Conservation (phyloP, 768 basidiomycete genomes). For the Boletus subcaerulescens region DNA sequence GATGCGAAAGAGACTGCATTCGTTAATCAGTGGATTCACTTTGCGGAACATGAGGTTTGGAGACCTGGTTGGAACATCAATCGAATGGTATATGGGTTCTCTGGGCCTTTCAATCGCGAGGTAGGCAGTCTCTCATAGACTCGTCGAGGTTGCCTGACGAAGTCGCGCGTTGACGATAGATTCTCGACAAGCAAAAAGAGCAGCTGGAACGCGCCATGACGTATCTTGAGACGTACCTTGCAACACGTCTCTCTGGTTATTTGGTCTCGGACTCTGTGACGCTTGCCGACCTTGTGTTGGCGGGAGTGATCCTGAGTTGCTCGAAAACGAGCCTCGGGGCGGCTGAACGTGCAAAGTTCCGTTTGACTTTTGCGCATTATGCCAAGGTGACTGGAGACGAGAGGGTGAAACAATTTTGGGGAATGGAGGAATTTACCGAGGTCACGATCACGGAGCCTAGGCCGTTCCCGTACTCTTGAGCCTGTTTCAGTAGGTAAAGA, state of each 20-base stretch:
- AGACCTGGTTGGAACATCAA: background rate
- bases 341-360: slow-evolving; percentile 12
- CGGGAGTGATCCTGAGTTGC: background rate
- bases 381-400: slow-evolving; percentile 16
- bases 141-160: too few relatives aligned
- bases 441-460: background rate
- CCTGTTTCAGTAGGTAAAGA: too few relatives aligned
- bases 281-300: slow-evolving; percentile 20
- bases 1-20: slow-evolving; percentile 6
- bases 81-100: background rate
- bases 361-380: slow-evolving; percentile 10
- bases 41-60: slow-evolving; percentile 16
- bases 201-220: slow-evolving; percentile 5
- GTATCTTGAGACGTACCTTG: slow-evolving; percentile 15
- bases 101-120: slow-evolving; percentile 5
- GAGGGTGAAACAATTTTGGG: slow-evolving; percentile 8
- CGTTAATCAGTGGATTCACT: slow-evolving; percentile 23
- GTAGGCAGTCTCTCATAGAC: background rate
- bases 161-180: too few relatives aligned
- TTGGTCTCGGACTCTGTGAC: slow-evolving; percentile 13
- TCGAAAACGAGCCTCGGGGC: slow-evolving; percentile 2
- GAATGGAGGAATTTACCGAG: slow-evolving; percentile 7
- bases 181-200: background rate
- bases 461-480: background rate
- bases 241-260: slow-evolving; percentile 8